phyloP scores from a whole-genome alignment of 306 rosid species.

The Vigna unguiculata region DNA sequence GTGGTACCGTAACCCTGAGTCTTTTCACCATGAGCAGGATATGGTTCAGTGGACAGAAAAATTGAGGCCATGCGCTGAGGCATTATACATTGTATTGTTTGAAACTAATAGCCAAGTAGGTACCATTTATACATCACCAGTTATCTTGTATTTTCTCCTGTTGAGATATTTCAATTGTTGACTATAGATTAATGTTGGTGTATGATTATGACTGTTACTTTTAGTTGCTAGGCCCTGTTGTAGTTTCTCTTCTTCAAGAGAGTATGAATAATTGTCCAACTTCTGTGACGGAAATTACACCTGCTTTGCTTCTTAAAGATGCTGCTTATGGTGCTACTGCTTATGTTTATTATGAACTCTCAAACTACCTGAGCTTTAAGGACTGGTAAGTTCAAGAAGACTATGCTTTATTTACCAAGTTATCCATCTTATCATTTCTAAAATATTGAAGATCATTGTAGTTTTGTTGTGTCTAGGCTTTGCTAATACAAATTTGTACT shows the following conservation, averaged over 20 bases:
- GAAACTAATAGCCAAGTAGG: constrained; percentile 93
- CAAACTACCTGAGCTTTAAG: constrained; percentile 90
- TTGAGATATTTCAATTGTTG: constrained; percentile 36
- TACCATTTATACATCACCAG: constrained; percentile 38
- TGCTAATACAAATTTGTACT: not conserved
- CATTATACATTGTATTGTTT: constrained; percentile 88
- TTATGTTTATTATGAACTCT: constrained; percentile 95
- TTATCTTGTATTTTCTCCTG: constrained; percentile 38
- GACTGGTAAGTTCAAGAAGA: constrained; percentile 70
- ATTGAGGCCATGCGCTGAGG: constrained; percentile 98
- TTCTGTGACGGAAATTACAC: constrained; percentile 79
- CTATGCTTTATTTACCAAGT: constrained; percentile 26
- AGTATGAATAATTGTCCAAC: constrained; percentile 86
- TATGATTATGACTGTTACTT: constrained; percentile 43
- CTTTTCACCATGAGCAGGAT: constrained; percentile 98
- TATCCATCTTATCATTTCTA: constrained; percentile 15
- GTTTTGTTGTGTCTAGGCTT: constrained; percentile 23
- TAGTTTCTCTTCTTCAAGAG: constrained; percentile 92
- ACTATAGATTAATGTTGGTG: constrained; percentile 39
- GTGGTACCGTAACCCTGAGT: constrained; percentile 86
- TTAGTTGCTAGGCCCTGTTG: constrained; percentile 94
- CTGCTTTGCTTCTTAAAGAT: constrained; percentile 93
- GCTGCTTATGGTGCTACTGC: constrained; percentile 99
- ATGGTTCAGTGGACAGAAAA: constrained; percentile 99
- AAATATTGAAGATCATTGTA: constrained; percentile 5